Evolutionary conservation across 371 early-diverging fungal genomes (phyloP).

Genomic region (Vairimorpha ceranae): DNA sequence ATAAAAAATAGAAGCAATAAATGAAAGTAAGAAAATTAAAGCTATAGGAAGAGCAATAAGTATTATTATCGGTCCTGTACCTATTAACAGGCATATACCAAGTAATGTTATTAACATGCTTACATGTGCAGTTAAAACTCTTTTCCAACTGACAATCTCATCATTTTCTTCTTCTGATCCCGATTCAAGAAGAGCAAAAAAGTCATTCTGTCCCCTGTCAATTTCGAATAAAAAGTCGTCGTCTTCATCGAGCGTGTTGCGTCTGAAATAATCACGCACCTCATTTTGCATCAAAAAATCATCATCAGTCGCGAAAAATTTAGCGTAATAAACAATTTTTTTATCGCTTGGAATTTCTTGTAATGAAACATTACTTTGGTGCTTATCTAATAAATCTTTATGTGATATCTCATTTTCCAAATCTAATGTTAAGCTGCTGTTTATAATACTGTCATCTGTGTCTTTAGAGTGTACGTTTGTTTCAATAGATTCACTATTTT

Average conservation of each 20-base stretch:
- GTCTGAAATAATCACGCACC: slow-evolving; percentile 68
- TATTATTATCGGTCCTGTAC: slow-evolving; percentile 57
- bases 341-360: slow-evolving; percentile 5
- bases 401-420: not conserved
- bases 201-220: slow-evolving; percentile 64
- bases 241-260: slow-evolving; percentile 67
- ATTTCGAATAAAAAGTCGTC: slow-evolving; percentile 70
- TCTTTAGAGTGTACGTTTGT: slow-evolving; percentile 40
- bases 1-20: slow-evolving; percentile 61
- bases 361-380: not conserved
- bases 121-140: slow-evolving; percentile 62
- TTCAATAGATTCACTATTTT: not conserved
- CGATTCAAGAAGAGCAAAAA: slow-evolving; percentile 63
- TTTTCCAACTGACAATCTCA: slow-evolving; percentile 60
- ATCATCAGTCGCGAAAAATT: slow-evolving; percentile 69
- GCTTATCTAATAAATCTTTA: slow-evolving; percentile 44
- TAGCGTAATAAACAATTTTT: slow-evolving; percentile 53
- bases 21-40: slow-evolving; percentile 61
- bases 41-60: slow-evolving; percentile 60
- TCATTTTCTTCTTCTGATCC: slow-evolving; percentile 56
- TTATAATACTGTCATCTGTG: slow-evolving; percentile 25
- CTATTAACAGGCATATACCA: slow-evolving; percentile 58
- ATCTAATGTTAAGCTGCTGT: not conserved
- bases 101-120: slow-evolving; percentile 59
- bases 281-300: slow-evolving; percentile 69